Conservation (phyloP, 2,329 filamentous ascomycete species). For the Venturia effusa region DNA sequence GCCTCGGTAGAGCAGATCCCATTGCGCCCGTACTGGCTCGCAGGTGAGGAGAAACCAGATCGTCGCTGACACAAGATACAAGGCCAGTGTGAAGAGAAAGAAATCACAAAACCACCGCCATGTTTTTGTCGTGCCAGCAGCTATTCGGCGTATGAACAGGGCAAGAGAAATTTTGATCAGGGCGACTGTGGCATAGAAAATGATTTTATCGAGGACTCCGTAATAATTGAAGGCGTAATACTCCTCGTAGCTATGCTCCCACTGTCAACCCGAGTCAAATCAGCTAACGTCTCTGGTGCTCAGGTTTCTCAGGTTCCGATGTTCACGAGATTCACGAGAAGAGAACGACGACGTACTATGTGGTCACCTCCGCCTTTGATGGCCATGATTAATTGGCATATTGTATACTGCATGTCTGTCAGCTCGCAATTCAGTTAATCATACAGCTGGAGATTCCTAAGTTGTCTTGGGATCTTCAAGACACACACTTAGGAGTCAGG, state of each 20-base stretch:
- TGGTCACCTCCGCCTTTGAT: neutral
- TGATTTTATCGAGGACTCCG: slow-evolving; percentile 3
- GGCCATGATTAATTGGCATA: neutral
- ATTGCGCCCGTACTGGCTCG: slow-evolving; percentile 18
- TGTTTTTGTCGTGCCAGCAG: slow-evolving; percentile 18
- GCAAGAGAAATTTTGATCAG: slow-evolving; percentile 28
- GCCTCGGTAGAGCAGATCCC: slow-evolving; percentile 19
- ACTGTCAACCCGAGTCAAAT: neutral
- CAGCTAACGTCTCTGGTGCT: neutral
- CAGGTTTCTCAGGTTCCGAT: neutral
- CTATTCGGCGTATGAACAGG: slow-evolving; percentile 26
- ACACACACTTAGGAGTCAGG: neutral
- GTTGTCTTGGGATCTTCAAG: neutral
- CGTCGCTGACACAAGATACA: slow-evolving; percentile 21
- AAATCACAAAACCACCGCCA: slow-evolving; percentile 23
- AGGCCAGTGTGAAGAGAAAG: slow-evolving; percentile 21
- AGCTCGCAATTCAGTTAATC: too few relatives aligned
- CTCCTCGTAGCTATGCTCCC: neutral
- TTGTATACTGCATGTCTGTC: neutral
- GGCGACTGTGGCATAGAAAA: slow-evolving; percentile 23
- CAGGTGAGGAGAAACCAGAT: slow-evolving; percentile 23
- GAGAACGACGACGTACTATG: neutral
- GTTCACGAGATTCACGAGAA: too few relatives aligned
- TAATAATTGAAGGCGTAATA: neutral
- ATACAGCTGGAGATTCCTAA: neutral